These are phyloP conservation scores for Barnettozyma sp. DNA, from an alignment of 805 yeast species.

Conservation along the genomic window DNA sequence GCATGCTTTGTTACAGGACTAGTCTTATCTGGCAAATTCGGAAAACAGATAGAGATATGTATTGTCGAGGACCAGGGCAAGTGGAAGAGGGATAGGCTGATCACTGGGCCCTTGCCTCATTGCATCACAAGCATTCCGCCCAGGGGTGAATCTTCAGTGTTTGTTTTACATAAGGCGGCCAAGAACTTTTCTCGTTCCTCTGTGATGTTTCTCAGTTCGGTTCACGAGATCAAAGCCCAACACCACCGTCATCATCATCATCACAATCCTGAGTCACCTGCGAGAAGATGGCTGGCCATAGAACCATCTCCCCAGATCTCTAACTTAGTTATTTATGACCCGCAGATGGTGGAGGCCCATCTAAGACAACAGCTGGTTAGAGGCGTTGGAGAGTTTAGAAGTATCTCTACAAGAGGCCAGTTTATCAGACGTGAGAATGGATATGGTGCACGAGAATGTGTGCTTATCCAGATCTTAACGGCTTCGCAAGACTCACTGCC, in stretches of 20 bases:
- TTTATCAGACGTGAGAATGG: too few relatives aligned
- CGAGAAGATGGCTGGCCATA: slow-evolving; percentile 1
- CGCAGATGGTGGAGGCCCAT: slow-evolving; percentile 1
- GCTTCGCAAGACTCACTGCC: background rate
- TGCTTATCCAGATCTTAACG: slow-evolving; percentile 1
- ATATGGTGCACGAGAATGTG: background rate
- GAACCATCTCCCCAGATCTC: slow-evolving; percentile 12
- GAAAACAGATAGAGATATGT: slow-evolving; percentile 1
- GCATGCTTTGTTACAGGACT: slow-evolving; percentile 5
- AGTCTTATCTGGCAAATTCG: slow-evolving; percentile 3
- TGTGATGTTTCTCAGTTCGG: slow-evolving; percentile 9
- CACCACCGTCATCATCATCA: too few relatives aligned
- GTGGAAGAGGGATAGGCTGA: background rate
- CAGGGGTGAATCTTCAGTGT: too few relatives aligned
- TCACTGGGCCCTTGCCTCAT: slow-evolving; percentile 11
- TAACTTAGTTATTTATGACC: slow-evolving; percentile 9
- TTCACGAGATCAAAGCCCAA: background rate
- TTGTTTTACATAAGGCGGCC: too few relatives aligned
- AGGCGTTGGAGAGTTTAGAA: too few relatives aligned
- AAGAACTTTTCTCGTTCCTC: slow-evolving; percentile 9
- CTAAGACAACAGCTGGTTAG: slow-evolving; percentile 4
- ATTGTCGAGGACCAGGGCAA: slow-evolving; percentile 3
- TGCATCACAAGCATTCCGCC: slow-evolving; percentile 7
- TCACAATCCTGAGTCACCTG: slow-evolving; percentile 1
- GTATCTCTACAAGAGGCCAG: too few relatives aligned